Base-by-base conservation (phyloP, 306 rosid species). In the Cyclanthera cordifolia region DNA sequence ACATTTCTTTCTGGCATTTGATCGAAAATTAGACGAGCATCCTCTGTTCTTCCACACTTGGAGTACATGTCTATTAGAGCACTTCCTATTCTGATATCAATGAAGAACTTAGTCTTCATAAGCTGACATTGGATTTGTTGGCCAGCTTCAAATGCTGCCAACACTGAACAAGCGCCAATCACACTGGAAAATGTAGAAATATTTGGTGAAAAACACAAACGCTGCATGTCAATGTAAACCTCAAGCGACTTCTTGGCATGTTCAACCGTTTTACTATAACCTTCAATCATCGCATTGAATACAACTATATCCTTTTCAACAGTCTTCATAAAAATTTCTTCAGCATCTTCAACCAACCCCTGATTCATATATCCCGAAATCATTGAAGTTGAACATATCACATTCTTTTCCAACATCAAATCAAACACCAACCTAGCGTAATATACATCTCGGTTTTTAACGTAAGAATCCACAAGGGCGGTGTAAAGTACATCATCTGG, bases 211-310 rank as follows among this genome's bases (percentile, higher is more conserved):
- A 89, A 89, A 61, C 72, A 76, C 57, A 70, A 56, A 55, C 86
- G 74, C 57, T 93, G 96, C 96, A 89, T 86, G 52, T 82, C 79
- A 78, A 87, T 78, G 70, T 85, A 89, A 79, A 87, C 80, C 15
- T 85, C 43, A 37, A 93, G 67, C 19, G 98, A 86, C 78, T 64
- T 87, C 70, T 53, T 53, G 30, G 87, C 96, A 80, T 74, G 63
- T 55, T 86, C 87, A 20, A 73, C 46, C 11, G 82, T 67, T 84
- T 83, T 87, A 77, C 98, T 93, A 73, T 86, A 93, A 51, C 96
- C 98, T 79, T 93, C 98, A 59, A 93, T 83, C 96, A 89, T 93
- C 15, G 96, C 94, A 83, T 93, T 89, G 75, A 86, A 93, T 12
- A 81, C 91, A 49, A 93, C 98, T 8, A 84, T 54, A 72, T 89